A percentile compares a stretch with the other conserved stretches of the same genome.
Conservation (phyloP, 306 rosid genomes). For the Cucurbita moschata region DNA sequence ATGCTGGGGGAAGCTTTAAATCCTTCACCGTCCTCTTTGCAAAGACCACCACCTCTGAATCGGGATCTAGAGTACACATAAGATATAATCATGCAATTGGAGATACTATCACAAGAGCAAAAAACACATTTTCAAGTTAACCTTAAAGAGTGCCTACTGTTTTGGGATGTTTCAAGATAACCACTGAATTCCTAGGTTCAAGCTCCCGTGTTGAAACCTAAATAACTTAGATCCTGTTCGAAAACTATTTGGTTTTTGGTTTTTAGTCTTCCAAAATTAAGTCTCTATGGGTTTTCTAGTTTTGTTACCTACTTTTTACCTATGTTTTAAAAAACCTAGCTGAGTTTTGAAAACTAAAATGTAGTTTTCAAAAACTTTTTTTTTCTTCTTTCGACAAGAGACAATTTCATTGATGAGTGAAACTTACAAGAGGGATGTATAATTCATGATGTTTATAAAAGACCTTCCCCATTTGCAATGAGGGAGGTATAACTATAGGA, state of each 20-base stretch:
- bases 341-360: background rate
- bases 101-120: background rate
- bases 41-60: conserved; percentile 60
- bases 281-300: too few relatives aligned
- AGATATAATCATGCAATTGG: background rate
- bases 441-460: too few relatives aligned
- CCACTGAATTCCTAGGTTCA: background rate
- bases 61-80: conserved; percentile 36
- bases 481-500: too few relatives aligned
- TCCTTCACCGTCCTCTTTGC: conserved; percentile 74
- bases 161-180: background rate
- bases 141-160: background rate
- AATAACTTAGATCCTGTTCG: background rate
- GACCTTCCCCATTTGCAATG: too few relatives aligned
- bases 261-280: too few relatives aligned
- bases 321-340: too few relatives aligned
- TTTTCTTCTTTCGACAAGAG: too few relatives aligned
- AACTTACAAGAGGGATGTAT: too few relatives aligned
- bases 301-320: too few relatives aligned
- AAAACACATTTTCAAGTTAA: background rate
- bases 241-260: too few relatives aligned
- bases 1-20: conserved; percentile 69
- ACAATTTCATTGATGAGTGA: too few relatives aligned
- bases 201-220: background rate
- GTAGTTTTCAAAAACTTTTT: too few relatives aligned